Base-by-base conservation (phyloP, 2,329 filamentous ascomycete genomes). In the Talaromyces sp. region DNA sequence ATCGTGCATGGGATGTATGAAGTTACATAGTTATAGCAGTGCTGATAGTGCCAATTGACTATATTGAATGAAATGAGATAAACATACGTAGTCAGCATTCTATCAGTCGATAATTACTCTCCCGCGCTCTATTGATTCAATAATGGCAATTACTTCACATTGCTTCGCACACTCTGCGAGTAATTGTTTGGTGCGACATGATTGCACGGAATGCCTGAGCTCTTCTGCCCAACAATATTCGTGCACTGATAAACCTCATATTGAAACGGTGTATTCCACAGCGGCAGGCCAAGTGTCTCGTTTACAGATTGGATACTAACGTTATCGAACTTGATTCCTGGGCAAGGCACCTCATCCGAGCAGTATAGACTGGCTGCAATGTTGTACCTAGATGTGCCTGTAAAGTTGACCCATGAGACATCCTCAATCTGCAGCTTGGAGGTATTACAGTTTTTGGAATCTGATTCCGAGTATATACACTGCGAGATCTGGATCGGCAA, bases 401-500 rank as follows among this genome's bases (percentile, higher is more conserved):
- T 79, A 55, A 82, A 75, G 64, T 82, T 83, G 60, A 79, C 74
- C 78, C 79, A 81, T 41, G 72, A 77, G 29, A 82, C 69, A 63
- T 82, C 77, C 41, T 70, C 71, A 60, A 82, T 81, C 56, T 76
- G 69, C 51, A 80, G 68, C 52, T 74, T 59, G 26, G 57, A 59
- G 5, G 51, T 59, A 24, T 59, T 59, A 51, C 57, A 59, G 43
- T 50, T 21, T 48, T 32, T 53, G 2, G 50, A 50, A 31, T 41
- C 52, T 4, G 57, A 29, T 38, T 54, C 51, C 26, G 32, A 54
- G 26, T 71, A 70, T 38, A 70, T 68, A 19, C 67, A 69, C 56
- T 68, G 67, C 1, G 67, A 67, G 46, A 69, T 67, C 29, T 68
- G 65, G 43, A 69, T 68, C 3, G 67, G 67, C 35, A 68, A 55